A percentile compares a stretch with the other conserved stretches of the same genome.
These are phyloP conservation scores for Petunia secreta DNA, from an alignment of 257 asterid genomes.

Conservation along the genomic window DNA sequence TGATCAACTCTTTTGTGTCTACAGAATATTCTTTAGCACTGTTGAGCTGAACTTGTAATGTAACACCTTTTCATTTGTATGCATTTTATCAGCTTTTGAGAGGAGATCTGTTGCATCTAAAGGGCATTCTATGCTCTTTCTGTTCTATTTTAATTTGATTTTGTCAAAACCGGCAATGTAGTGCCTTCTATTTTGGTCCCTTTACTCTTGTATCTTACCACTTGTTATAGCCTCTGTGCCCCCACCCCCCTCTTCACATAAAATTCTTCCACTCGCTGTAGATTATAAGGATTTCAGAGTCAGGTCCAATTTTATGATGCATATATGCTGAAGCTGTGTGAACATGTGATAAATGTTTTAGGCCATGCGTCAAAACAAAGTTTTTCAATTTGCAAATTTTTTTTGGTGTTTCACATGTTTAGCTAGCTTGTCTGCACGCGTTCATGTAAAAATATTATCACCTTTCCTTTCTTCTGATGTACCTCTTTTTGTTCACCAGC, in stretches of 20 bases:
- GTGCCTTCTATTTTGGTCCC: not conserved
- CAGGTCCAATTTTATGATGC: not conserved
- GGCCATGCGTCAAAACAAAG: not conserved
- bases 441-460: not conserved
- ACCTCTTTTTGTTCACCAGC: conserved; percentile 42
- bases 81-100: not conserved
- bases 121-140: not conserved
- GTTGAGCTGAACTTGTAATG: not conserved
- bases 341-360: not conserved
- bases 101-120: not conserved
- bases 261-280: not conserved
- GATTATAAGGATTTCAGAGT: not conserved
- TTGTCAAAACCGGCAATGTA: not conserved
- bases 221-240: not conserved
- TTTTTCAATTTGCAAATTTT: not conserved
- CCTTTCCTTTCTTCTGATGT: conserved; percentile 17
- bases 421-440: not conserved
- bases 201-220: not conserved
- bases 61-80: not conserved
- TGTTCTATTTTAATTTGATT: not conserved
- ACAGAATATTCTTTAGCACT: not conserved
- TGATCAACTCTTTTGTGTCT: conserved; percentile 1
- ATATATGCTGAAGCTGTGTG: not conserved
- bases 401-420: not conserved
- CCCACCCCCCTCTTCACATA: not conserved